A percentile compares a stretch with the other conserved stretches of the same genome.
Evolutionary conservation across 1,284 basidiomycete species (phyloP).

Genomic region (Trichosporon sp.): DNA sequence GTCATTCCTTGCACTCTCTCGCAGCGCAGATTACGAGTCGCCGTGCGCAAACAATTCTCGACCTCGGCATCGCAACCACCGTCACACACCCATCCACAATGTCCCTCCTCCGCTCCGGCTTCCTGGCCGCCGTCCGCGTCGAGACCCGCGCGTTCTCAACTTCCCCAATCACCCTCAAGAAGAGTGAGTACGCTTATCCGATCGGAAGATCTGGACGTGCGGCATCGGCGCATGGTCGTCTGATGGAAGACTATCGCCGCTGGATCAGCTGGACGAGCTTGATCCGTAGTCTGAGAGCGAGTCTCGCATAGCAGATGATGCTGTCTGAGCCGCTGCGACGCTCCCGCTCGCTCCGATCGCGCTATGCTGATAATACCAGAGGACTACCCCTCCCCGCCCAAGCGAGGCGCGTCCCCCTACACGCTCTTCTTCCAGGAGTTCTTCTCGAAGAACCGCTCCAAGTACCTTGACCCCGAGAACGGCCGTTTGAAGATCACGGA

Average conservation of each 20-base stretch:
- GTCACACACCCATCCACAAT: neutral
- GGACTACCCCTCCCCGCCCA: constrained; percentile 22
- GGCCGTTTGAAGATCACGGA: constrained; percentile 35
- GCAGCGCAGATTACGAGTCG: neutral
- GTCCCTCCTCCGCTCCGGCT: constrained; percentile 8
- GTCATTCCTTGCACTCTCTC: neutral
- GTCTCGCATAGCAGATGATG: too few species aligned
- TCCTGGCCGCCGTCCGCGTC: constrained; percentile 14
- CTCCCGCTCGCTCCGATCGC: too few species aligned
- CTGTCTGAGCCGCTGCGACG: too few species aligned
- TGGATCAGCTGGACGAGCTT: neutral
- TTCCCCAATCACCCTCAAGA: neutral
- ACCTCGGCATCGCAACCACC: neutral
- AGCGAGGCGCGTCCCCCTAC: constrained; percentile 37
- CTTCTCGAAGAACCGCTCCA: constrained; percentile 21
- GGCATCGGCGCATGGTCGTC: neutral
- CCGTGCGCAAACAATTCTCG: constrained; percentile 9
- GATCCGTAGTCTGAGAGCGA: too few species aligned
- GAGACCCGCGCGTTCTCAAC: constrained; percentile 11
- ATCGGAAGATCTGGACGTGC: neutral
- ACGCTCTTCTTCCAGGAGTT: constrained; percentile 37
- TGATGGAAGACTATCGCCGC: neutral
- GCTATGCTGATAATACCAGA: neutral
- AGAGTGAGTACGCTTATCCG: neutral
- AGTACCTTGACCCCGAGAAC: constrained; percentile 10